Evolutionary conservation across 2,329 filamentous ascomycete genomes (phyloP), one percentile per base, ranked within the genome.

Genomic region (Aspergillus japonicus): DNA sequence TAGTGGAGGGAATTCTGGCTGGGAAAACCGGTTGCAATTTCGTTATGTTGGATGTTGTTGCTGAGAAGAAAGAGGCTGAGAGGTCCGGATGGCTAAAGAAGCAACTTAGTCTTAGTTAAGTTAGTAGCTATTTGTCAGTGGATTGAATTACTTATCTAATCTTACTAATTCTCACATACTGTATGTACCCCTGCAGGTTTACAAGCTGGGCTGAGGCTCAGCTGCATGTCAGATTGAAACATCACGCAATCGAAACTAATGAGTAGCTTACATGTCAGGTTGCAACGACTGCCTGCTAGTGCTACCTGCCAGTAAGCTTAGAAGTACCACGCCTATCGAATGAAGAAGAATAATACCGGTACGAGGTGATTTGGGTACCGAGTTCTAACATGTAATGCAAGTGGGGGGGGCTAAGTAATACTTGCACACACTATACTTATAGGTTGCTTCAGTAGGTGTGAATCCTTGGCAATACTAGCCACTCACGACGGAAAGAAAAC

Each of bases 11-110:
- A 10, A 19, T 23, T 49, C 11, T 16, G 29, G n/a, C 3, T 49
- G 35, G 4, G 21, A 39, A 47, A 49, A 53, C 1, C 10, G 42
- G 42, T 29, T 39, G 56, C 19, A 26, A 29, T 3, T 29, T 42
- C 39, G 29, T 19, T 53, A 49, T 49, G 50, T n/a, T 42, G 56
- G 33, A 21, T 47, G 26, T 48, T 47, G 52, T 47, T 26, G 39
- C 10, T 6, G n/a, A 24, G 35, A 26, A 57, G 16, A 31, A 57
- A 31, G n/a, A 47, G 35, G 50, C 21, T 26, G 49, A 35, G 50
- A 52, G 49, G 42, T 49, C 26, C 6, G 56, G 26, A 58, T 52
- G 48, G 49, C 50, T 53, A 48, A 35, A 47, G 55, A 14, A n/a
- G 24, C 47, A 39, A 53, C n/a, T 21, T 48, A 57, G 23, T 31